Conservation (phyloP, 768 basidiomycete genomes). For the Chalciporus chontae region DNA sequence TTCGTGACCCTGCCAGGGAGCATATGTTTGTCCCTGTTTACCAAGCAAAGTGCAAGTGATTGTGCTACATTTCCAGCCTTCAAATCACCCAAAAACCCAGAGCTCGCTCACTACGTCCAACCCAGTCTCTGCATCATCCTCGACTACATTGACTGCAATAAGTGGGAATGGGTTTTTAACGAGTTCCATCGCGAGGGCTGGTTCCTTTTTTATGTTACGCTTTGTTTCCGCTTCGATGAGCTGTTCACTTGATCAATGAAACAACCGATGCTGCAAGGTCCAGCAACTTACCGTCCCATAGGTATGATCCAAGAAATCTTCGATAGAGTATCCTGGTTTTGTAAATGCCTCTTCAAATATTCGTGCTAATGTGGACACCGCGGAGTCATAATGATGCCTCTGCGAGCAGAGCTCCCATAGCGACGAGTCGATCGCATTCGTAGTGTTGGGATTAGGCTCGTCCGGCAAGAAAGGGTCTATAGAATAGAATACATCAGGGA, state of each 20-base stretch:
- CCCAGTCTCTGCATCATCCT: conserved; percentile 2
- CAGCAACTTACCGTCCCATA: conserved; percentile 65
- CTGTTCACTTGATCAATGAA: conserved; percentile 37
- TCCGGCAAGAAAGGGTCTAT: conserved; percentile 66
- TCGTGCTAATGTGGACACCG: conserved; percentile 82
- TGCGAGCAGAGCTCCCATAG: conserved; percentile 90
- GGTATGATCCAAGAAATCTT: conserved; percentile 95
- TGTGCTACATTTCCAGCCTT: neutral
- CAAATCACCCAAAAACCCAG: conserved; percentile 42
- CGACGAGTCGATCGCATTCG: conserved; percentile 81
- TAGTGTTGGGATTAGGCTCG: conserved; percentile 71
- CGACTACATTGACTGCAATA: conserved; percentile 23
- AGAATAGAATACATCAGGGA: conserved; percentile 3
- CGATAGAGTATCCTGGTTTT: conserved; percentile 86
- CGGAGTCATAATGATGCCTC: conserved; percentile 76
- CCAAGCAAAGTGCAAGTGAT: neutral
- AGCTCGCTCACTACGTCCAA: conserved; percentile 42
- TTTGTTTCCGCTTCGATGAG: conserved; percentile 82
- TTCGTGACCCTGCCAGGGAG: neutral
- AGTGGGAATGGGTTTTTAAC: conserved; percentile 27
- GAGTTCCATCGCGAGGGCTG: conserved; percentile 47
- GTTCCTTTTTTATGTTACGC: conserved; percentile 79
- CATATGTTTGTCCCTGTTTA: conserved; percentile 16
- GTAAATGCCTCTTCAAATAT: conserved; percentile 92
- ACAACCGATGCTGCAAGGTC: neutral